phyloP scores from a whole-genome alignment of 352 stramenopile species.

The Phytophthora ramorum region DNA sequence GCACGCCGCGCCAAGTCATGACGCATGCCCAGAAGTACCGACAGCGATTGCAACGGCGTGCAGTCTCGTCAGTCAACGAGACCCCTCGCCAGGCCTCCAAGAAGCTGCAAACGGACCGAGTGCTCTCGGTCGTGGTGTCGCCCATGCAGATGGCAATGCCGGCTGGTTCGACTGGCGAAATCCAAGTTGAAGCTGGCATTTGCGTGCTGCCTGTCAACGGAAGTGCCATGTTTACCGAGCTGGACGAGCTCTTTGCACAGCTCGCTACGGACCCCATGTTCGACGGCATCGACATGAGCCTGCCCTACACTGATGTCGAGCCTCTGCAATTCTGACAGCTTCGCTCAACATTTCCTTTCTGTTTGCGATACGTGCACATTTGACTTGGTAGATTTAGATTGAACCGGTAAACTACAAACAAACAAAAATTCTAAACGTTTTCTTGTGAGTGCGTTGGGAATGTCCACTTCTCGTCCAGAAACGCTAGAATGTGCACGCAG shows the following conservation, averaged over 20 bases:
- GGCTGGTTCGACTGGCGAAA: constrained; percentile 32
- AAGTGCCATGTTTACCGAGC: constrained; percentile 5
- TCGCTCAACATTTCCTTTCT: constrained; percentile 3
- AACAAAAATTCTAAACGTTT: not conserved
- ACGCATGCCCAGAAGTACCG: constrained; percentile 48
- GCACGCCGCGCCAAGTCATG: constrained; percentile 46
- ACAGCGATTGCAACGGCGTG: constrained; percentile 26
- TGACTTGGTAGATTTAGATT: constrained; percentile 13
- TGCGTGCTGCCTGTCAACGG: constrained; percentile 13
- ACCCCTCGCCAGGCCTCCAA: not conserved
- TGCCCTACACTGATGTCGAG: constrained; percentile 21
- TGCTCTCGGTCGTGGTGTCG: constrained; percentile 30
- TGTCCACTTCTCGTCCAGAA: constrained; percentile 17
- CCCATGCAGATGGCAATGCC: constrained; percentile 16
- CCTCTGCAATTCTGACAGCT: constrained; percentile 24
- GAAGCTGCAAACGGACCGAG: constrained; percentile 7
- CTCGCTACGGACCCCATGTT: constrained; percentile 24
- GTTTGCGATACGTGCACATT: constrained; percentile 4
- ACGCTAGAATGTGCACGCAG: constrained; percentile 25
- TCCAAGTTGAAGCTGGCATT: constrained; percentile 32
- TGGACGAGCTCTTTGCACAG: constrained; percentile 28
- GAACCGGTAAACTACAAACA: not conserved
- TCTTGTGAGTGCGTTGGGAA: not conserved
- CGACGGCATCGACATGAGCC: constrained; percentile 26
- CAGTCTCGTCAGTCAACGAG: not conserved